Evolutionary conservation across 225 moss, liverwort and hornwort species (phyloP).

Genomic region (Pseudisothecium myosuroides): DNA sequence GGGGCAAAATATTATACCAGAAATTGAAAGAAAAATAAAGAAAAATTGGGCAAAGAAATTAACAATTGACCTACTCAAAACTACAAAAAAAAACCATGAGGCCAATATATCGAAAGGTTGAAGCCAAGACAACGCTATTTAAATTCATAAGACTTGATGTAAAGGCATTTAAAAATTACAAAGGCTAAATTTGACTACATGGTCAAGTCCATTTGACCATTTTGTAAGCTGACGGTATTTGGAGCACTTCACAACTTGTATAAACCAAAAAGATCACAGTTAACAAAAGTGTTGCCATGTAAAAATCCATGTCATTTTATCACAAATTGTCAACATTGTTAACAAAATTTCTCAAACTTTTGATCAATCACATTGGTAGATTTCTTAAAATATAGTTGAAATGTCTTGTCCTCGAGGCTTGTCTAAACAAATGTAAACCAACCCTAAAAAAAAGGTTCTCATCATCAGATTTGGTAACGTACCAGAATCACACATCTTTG

Average conservation of each 20-base stretch:
- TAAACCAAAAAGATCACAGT: background rate
- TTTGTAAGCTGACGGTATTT: background rate
- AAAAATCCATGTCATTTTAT: background rate
- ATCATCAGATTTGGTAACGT: background rate
- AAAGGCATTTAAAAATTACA: background rate
- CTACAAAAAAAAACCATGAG: background rate
- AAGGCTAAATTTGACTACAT: background rate
- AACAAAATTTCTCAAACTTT: background rate
- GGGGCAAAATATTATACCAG: background rate
- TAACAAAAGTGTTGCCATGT: background rate
- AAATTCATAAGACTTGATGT: background rate
- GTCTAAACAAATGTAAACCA: background rate
- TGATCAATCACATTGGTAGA: background rate
- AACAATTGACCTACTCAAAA: background rate
- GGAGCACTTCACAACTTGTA: background rate
- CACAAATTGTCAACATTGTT: background rate
- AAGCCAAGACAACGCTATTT: background rate
- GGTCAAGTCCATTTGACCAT: background rate
- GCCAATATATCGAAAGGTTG: background rate
- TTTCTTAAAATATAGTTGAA: background rate
- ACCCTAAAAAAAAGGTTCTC: background rate
- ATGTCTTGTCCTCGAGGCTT: background rate
- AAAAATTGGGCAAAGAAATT: background rate
- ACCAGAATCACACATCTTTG: constrained; percentile 66
- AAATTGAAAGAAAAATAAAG: background rate